Conservation (phyloP, 139 green algal genomes). For the Coccomyxa sp. region DNA sequence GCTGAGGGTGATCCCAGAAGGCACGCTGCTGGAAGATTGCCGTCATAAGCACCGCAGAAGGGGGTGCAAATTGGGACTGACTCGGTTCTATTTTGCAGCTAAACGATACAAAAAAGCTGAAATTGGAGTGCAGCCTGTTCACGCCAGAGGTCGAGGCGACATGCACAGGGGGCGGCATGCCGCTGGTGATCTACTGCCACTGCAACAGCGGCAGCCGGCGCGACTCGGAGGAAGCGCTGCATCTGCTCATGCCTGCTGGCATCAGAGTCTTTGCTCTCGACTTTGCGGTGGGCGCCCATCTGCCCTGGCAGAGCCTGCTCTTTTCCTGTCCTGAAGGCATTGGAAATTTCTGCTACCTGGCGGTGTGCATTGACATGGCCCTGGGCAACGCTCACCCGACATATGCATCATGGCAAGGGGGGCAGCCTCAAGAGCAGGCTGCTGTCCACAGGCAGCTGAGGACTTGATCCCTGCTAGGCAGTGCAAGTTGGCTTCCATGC, state of each 20-base stretch:
- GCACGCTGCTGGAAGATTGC: too few species aligned
- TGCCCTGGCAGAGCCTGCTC: neutral
- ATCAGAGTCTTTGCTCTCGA: constrained; percentile 83
- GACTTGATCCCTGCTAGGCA: neutral
- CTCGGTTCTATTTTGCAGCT: too few species aligned
- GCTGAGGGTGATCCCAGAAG: too few species aligned
- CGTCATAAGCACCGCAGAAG: too few species aligned
- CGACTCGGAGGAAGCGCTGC: constrained; percentile 80
- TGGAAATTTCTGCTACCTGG: neutral
- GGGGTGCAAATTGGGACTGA: too few species aligned
- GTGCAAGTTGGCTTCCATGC: neutral
- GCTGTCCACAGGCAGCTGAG: neutral
- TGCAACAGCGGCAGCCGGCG: constrained; percentile 83
- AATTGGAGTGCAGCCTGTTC: constrained; percentile 73
- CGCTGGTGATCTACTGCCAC: constrained; percentile 84
- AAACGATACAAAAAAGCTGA: too few species aligned
- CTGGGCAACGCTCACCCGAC: neutral
- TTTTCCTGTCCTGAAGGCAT: neutral
- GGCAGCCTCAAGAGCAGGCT: too few species aligned
- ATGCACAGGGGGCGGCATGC: constrained; percentile 38
- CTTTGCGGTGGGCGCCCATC: constrained; percentile 57
- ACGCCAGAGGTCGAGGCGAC: constrained; percentile 30
- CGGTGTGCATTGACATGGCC: neutral
- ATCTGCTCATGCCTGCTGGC: constrained; percentile 63
- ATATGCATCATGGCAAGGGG: too few species aligned